A percentile compares a stretch with the other conserved stretches of the same genome.
Conservation (phyloP, 2,329 filamentous ascomycete genomes). For the Truncatella angustata region DNA sequence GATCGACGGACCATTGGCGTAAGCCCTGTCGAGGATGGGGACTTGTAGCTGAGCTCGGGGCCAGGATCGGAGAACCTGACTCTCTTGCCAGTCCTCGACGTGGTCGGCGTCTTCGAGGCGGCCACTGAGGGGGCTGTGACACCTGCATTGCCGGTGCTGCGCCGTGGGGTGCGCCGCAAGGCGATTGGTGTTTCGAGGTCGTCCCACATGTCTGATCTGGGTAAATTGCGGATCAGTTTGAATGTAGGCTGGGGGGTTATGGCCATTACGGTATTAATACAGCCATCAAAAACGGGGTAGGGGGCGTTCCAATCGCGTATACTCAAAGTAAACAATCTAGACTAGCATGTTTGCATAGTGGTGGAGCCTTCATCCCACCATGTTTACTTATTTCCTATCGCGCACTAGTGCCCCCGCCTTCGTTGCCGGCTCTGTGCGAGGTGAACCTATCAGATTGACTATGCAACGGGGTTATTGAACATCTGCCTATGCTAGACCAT, state of each 20-base stretch:
- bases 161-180: conserved; percentile 52
- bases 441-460: conserved; percentile 19
- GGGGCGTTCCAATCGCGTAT: conserved; percentile 22
- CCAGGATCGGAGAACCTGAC: conserved; percentile 62
- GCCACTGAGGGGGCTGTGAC: background rate
- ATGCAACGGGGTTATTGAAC: conserved; percentile 3
- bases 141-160: conserved; percentile 23
- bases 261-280: background rate
- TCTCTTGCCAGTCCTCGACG: conserved; percentile 38
- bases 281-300: too few species aligned
- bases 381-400: conserved; percentile 45
- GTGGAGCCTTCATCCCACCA: conserved; percentile 24
- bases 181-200: conserved; percentile 49
- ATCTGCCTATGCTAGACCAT: background rate
- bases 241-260: background rate
- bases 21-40: conserved; percentile 45
- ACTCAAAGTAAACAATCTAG: conserved; percentile 12
- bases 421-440: conserved; percentile 15
- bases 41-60: conserved; percentile 26
- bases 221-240: too few species aligned
- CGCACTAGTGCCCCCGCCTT: conserved; percentile 30
- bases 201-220: conserved; percentile 31
- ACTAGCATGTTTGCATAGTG: conserved; percentile 10
- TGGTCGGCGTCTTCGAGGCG: conserved; percentile 26
- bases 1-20: conserved; percentile 58